Evolutionary conservation across 2,329 filamentous ascomycete species (phyloP), one percentile per base, ranked within the genome.

Genomic region (Didymellaceae sp.): DNA sequence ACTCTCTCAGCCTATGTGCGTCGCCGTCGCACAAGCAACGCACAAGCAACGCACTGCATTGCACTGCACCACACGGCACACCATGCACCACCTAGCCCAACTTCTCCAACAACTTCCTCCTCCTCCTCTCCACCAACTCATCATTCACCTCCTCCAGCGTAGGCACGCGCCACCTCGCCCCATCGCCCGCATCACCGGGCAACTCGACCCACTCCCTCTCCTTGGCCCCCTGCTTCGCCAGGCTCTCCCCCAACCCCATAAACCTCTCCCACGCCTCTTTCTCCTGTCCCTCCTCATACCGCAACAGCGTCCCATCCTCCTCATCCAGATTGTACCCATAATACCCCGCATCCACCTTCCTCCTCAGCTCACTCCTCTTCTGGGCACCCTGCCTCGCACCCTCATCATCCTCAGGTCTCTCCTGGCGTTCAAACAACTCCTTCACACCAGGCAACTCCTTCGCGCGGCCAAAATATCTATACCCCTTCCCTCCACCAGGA

Each of bases 311-410:
- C 0, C 88, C 90, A 71, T 96, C 91, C 74, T 97, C 94, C 73
- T 97, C 92, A 62, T 92, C 90, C 6, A 92, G 82, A 54, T 91
- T 92, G 73, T 96, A 99, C 31, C 94, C 94, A 73, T 97, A 99
- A 74, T 99, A 99, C 24, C 87, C 88, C 10, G 94, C 94, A 75
- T 99, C 91, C 7, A 99, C 92, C 62, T 87, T 84, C 75, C 84
- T 86, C 54, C 87, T 77, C 62, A 91, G 70, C 63, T 91, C 89
- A 41, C 85, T 84, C 62, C 88, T 80, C 54, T 83, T 82, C 66
- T 90, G 87, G 7, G 85, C 74, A 2, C 86, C 83, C 66, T 86
- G 87, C 52, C 86, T 82, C 3, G 79, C 80, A 41, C 78, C 77
- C 57, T 81, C 78, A 52, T 81, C 78, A 17, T 71, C 67, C 35